Evolutionary conservation across 495 filamentous ascomycete genomes (phyloP).

Genomic region (Pseudomonodictys pantanalensis): DNA sequence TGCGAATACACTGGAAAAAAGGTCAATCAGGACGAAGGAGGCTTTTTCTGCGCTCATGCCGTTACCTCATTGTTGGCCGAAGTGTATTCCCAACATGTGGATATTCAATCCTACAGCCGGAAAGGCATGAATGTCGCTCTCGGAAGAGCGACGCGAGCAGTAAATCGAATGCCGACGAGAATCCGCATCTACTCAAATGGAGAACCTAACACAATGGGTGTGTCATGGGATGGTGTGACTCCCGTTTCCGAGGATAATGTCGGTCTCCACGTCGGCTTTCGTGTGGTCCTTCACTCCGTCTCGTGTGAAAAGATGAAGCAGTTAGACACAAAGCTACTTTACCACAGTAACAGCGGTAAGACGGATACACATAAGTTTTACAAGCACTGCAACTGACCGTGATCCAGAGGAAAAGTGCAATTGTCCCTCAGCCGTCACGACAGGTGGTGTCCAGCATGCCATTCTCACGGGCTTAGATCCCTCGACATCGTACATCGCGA

Average conservation of each 20-base stretch:
- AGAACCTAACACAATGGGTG: neutral
- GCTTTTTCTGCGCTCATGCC: neutral
- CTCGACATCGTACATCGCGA: neutral
- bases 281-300: too few relatives aligned
- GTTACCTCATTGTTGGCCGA: neutral
- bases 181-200: neutral
- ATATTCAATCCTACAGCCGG: neutral
- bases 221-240: too few relatives aligned
- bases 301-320: too few relatives aligned
- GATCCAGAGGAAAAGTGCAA: too few relatives aligned
- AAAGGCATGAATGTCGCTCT: neutral
- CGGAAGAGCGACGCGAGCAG: neutral
- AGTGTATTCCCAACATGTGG: neutral
- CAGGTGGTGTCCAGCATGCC: too few relatives aligned
- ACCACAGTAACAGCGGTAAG: too few relatives aligned
- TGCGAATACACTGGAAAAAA: neutral
- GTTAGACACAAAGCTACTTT: too few relatives aligned
- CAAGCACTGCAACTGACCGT: too few relatives aligned
- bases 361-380: too few relatives aligned
- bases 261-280: too few relatives aligned
- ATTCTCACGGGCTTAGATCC: neutral
- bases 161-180: neutral
- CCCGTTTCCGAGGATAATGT: too few relatives aligned
- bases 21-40: neutral
- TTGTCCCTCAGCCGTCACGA: too few relatives aligned